A percentile compares a stretch with the other conserved stretches of the same genome.
phyloP scores from a whole-genome alignment of 805 yeast species.

The Lipomyces sp. region DNA sequence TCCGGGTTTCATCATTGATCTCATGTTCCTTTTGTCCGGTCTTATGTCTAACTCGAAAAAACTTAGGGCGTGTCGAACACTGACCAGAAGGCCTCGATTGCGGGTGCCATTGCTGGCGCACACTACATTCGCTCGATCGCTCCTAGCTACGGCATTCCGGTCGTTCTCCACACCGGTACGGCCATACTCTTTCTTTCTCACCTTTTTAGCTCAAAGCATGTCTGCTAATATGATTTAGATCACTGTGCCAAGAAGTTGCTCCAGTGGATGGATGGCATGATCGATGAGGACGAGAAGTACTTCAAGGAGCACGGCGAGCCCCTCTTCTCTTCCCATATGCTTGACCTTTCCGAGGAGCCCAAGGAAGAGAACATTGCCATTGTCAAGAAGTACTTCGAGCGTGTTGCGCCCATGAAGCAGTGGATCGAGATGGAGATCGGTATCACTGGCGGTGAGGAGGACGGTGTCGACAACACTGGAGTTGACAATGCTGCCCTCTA shows the following conservation, averaged over 20 bases:
- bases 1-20: background rate
- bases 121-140: conserved; percentile 97
- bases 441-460: conserved; percentile 99
- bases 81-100: conserved; percentile 91
- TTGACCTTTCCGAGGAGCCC: conserved; percentile 94
- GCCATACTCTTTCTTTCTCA: background rate
- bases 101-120: conserved; percentile 96
- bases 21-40: background rate
- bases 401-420: conserved; percentile 92
- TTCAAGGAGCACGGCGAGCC: conserved; percentile 88
- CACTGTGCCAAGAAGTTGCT: conserved; percentile 98
- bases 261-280: conserved; percentile 99
- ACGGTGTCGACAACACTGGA: conserved; percentile 98
- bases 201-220: background rate
- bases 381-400: conserved; percentile 92
- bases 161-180: conserved; percentile 78
- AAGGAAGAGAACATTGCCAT: conserved; percentile 95
- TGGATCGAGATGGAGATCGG: conserved; percentile 99
- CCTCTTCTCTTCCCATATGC: conserved; percentile 98
- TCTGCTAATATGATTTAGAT: conserved; percentile 50
- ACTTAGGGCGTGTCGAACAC: conserved; percentile 79
- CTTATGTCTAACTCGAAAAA: background rate
- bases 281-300: conserved; percentile 94
- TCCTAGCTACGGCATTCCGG: conserved; percentile 96
- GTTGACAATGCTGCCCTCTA: conserved; percentile 85